Percentiles rank a stretch among this genome's conserved stretches.
phyloP scores from a whole-genome alignment of 176 grass and related monocot species.

The Aegilops umbellulata region DNA sequence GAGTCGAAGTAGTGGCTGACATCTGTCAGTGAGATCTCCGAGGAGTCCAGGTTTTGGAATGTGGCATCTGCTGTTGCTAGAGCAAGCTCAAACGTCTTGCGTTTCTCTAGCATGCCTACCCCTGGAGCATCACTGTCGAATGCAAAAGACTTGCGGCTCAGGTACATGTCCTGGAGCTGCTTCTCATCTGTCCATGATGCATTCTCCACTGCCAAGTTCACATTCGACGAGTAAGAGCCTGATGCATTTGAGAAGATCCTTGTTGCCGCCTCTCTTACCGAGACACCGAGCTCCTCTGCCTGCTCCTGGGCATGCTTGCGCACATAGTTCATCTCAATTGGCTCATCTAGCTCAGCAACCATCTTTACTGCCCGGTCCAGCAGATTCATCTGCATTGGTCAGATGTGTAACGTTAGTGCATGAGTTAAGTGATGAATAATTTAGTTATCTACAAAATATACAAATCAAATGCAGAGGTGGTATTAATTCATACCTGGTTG shows the following conservation, averaged over 20 bases:
- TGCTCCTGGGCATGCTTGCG: conserved; percentile 94
- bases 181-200: conserved; percentile 96
- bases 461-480: neutral
- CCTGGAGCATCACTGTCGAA: conserved; percentile 91
- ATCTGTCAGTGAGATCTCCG: conserved; percentile 97
- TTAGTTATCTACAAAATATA: neutral
- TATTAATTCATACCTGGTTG: conserved; percentile 72
- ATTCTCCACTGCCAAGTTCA: conserved; percentile 97
- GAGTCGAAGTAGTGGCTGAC: conserved; percentile 99
- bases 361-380: conserved; percentile 93
- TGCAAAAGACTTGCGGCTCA: conserved; percentile 92
- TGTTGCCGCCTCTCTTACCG: conserved; percentile 80
- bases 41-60: conserved; percentile 98
- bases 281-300: conserved; percentile 74
- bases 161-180: conserved; percentile 99
- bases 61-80: conserved; percentile 90
- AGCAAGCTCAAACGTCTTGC: conserved; percentile 84
- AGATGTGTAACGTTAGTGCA: conserved; percentile 19
- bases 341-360: conserved; percentile 94
- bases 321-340: conserved; percentile 86
- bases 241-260: conserved; percentile 98
- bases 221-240: conserved; percentile 95
- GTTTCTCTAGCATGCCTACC: conserved; percentile 86
- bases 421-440: conserved; percentile 2
- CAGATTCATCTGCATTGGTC: conserved; percentile 84